These are phyloP conservation scores for Strombidium stylifer DNA, from an alignment of 73 alveolate species.

Conservation along the genomic window DNA sequence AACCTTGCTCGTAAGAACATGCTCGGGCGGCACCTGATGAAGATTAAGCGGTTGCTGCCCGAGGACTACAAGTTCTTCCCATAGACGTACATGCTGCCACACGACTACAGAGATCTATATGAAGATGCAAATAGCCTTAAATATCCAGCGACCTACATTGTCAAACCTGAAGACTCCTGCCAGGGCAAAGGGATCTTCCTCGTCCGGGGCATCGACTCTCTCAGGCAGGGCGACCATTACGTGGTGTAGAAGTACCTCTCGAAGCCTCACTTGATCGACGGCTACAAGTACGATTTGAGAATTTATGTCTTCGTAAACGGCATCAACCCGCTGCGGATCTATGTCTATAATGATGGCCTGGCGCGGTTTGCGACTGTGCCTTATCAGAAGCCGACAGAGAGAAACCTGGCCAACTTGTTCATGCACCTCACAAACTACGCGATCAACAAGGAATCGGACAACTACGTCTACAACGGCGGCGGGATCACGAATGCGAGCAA, in stretches of 20 bases:
- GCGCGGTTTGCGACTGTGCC: slow-evolving; percentile 87
- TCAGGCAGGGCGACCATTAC: slow-evolving; percentile 2
- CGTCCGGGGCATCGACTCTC: slow-evolving; percentile 31
- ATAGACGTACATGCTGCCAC: slow-evolving; percentile 80
- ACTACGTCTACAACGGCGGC: slow-evolving; percentile 48
- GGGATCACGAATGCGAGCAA: slow-evolving; percentile 65
- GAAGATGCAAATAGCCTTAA: slow-evolving; percentile 44
- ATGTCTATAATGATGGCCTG: slow-evolving; percentile 73
- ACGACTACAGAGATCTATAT: slow-evolving; percentile 69
- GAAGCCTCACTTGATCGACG: slow-evolving; percentile 75
- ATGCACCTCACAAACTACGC: slow-evolving; percentile 88
- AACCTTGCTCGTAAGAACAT: slow-evolving; percentile 66
- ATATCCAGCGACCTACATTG: slow-evolving; percentile 54
- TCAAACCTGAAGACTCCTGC: slow-evolving; percentile 74
- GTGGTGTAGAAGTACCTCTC: slow-evolving; percentile 68
- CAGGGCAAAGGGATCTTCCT: slow-evolving; percentile 66
- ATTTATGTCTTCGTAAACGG: slow-evolving; percentile 76
- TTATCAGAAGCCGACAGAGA: slow-evolving; percentile 46
- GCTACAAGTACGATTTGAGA: slow-evolving; percentile 78
- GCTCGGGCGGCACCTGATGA: slow-evolving; percentile 68
- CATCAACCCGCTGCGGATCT: slow-evolving; percentile 77
- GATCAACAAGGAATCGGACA: slow-evolving; percentile 61
- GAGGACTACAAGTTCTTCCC: slow-evolving; percentile 79
- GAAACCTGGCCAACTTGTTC: slow-evolving; percentile 43
- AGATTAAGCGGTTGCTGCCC: slow-evolving; percentile 67